Conservation (phyloP, 2,329 filamentous ascomycete species). For the Epichloe brachyelytri region DNA sequence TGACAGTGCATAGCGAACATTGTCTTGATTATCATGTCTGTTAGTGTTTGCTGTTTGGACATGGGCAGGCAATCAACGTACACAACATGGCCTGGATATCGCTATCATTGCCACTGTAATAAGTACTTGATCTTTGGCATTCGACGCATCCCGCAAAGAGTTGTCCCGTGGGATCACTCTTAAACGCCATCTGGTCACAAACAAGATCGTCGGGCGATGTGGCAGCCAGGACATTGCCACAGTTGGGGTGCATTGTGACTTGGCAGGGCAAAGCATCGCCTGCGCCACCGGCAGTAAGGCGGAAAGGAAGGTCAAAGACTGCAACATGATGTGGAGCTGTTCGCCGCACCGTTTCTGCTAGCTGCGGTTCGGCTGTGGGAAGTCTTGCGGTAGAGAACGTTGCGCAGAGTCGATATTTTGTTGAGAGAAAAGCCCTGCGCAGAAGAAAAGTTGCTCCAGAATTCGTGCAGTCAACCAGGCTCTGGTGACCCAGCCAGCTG, state of each 20-base stretch:
- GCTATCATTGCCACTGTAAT: constrained; percentile 29
- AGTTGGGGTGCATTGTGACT: constrained; percentile 37
- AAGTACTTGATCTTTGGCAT: constrained; percentile 40
- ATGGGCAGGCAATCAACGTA: constrained; percentile 22
- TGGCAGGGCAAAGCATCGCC: constrained; percentile 29
- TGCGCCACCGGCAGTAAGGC: constrained; percentile 10
- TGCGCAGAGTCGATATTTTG: too few relatives aligned
- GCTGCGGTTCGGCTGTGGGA: too few relatives aligned
- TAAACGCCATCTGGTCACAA: constrained; percentile 31
- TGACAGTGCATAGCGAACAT: constrained; percentile 41
- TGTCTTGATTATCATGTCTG: constrained; percentile 29
- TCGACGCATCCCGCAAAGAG: constrained; percentile 38
- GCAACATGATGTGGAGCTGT: background rate
- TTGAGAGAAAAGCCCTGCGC: too few relatives aligned
- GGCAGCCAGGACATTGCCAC: constrained; percentile 38
- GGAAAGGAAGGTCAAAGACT: background rate
- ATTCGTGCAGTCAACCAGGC: background rate
- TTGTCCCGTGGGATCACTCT: constrained; percentile 25
- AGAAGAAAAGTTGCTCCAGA: background rate
- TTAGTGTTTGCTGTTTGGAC: background rate
- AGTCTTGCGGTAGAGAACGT: too few relatives aligned
- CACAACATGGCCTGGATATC: constrained; percentile 44
- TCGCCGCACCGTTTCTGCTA: background rate
- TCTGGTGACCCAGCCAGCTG: background rate
- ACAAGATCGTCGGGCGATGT: constrained; percentile 35